Evolutionary conservation across 768 basidiomycete genomes (phyloP).

Genomic region (Hygrocybe punicea): DNA sequence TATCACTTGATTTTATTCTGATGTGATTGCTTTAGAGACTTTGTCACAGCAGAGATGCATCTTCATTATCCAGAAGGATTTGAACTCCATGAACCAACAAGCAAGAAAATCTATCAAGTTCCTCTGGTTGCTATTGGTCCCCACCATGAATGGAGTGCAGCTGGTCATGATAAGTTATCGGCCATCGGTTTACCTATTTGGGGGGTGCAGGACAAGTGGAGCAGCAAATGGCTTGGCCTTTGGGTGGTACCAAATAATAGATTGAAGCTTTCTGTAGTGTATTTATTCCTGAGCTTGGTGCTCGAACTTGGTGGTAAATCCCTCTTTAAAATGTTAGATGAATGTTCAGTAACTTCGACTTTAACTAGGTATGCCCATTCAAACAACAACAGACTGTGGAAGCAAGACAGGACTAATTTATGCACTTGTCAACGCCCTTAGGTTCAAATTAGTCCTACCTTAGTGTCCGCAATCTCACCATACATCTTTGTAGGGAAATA

Average conservation of each 20-base stretch:
- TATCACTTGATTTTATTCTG: no score
- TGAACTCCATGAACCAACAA: constrained; percentile 19
- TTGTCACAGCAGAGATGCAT: constrained; percentile 20
- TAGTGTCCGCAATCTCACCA: background rate
- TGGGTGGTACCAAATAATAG: constrained; percentile 35
- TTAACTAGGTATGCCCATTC: constrained; percentile 38
- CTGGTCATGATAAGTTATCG: constrained; percentile 36
- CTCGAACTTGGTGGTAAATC: constrained; percentile 21
- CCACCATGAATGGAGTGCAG: constrained; percentile 32
- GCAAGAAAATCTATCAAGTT: constrained; percentile 23
- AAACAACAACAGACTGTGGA: constrained; percentile 33
- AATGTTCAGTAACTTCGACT: constrained; percentile 11
- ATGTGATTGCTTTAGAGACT: constrained; percentile 7
- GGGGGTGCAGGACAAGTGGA: constrained; percentile 25
- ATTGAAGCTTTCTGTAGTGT: constrained; percentile 22
- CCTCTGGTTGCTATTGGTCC: constrained; percentile 21
- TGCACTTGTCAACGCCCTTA: constrained; percentile 25
- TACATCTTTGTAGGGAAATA: constrained; percentile 14
- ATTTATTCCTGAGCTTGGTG: constrained; percentile 26
- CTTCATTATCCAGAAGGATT: constrained; percentile 24
- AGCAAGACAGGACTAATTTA: constrained; percentile 26
- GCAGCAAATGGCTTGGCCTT: constrained; percentile 26
- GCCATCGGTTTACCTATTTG: constrained; percentile 32
- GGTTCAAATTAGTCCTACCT: constrained; percentile 14
- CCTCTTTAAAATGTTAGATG: constrained; percentile 11